Base-by-base conservation (phyloP, 164 flowering plant species). In the Macadamia integrifolia region DNA sequence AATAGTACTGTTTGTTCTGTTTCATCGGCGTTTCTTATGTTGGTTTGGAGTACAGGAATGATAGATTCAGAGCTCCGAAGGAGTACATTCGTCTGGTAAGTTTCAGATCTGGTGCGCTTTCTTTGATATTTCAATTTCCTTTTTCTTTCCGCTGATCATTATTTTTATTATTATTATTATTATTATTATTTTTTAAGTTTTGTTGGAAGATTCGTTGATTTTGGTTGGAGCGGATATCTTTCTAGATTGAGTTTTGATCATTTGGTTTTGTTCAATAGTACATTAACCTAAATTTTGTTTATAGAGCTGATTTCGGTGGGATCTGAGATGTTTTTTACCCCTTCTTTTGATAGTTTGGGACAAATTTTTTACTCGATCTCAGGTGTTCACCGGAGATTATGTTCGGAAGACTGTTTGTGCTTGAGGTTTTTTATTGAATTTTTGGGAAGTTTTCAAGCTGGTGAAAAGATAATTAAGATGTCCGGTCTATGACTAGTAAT, bases 11-110 rank as follows among this genome's bases (percentile, higher is more conserved):
- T 59, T 28, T 43, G 23, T 43, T 62, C 9, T 29, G 40, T n/a
- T 70, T 42, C 58, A 65, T 15, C 57, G 2, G 17, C 15, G 5
- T 13, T 13, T 52, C 18, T 52, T 52, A 11, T 52, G 18, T 17
- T 52, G n/a, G 57, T 11, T 11, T 52, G 17, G 57, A 53, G 69
- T 57, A 32, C 60, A 71, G 69, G 56, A 65, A 59, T 46, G 58
- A 46, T 44, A 40, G 73, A 50, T 61, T 61, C 50, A 18, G 62
- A 73, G 62, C n/a, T 60, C 68, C 9, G 29, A 23, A 28, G 58
- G 70, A 44, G 53, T 44, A 50, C 58, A 29, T 29, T 61, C 44
- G 61, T 66, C 63, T 35, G 80, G 78, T 77, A 76, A 46, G 8
- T 32, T 53, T 59, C 50, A 46, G 50, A 46, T 46, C 50, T 46